These are phyloP conservation scores for Histomonas meleagridis DNA, from an alignment of 208 protist genomes.

Conservation along the genomic window DNA sequence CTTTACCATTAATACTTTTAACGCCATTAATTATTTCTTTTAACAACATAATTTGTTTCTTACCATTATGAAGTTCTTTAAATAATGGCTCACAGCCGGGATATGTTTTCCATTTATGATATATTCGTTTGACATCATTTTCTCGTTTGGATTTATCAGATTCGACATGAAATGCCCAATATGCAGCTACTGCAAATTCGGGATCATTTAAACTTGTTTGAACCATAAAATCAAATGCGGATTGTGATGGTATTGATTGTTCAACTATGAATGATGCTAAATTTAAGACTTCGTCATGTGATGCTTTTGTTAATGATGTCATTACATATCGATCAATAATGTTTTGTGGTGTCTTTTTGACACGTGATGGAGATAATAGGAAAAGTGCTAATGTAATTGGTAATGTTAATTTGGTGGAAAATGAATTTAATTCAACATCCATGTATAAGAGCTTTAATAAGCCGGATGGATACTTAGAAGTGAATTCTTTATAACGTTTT, in stretches of 20 bases:
- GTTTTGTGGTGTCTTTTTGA: background rate
- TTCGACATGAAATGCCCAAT: background rate
- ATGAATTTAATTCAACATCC: background rate
- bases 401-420: background rate
- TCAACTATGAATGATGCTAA: background rate
- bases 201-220: background rate
- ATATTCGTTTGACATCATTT: background rate
- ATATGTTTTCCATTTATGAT: background rate
- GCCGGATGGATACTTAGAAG: background rate
- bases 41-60: background rate
- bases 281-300: background rate
- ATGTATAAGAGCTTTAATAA: background rate
- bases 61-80: background rate
- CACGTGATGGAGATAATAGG: background rate
- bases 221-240: background rate
- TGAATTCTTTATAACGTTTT: background rate
- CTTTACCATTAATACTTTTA: background rate
- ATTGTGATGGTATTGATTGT: background rate
- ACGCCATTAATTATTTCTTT: background rate
- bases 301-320: background rate
- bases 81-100: background rate
- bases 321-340: background rate
- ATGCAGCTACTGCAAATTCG: background rate
- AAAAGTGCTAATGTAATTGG: background rate
- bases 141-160: background rate